Base-by-base conservation (phyloP, 73 alveolate species). In the Paramecium bursaria region DNA sequence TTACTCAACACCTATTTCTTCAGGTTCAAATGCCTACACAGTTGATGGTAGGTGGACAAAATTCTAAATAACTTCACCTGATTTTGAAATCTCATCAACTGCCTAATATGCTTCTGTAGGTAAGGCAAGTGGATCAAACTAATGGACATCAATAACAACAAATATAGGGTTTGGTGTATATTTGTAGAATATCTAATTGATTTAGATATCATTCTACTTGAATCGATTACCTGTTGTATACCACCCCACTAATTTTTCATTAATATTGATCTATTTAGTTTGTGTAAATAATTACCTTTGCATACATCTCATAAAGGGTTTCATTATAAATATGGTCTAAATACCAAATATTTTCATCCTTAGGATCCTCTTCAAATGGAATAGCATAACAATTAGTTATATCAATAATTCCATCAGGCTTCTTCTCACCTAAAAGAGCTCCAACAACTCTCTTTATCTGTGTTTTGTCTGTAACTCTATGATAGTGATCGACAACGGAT, bases 291-390 rank as follows among this genome's bases (percentile, higher is more conserved):
- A 46, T 75, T 15, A 90, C 96, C 92, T 97, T 96, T 82, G 94
- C 96, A 95, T 94, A 96, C 99, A 98, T 96, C 74, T 88, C 97
- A 75, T 90, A 96, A 99, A 98, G 97, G 51, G 92, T 75, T 75
- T 98, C 99, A 86, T 95, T 97, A 86, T 91, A 98, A 88, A 96
- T 95, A 88, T 97, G 99, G 86, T 98, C 99, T 23, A 98, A 88
- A 86, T 95, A 98, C 99, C 99, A 98, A 22, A 98, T 95, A 87
- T 95, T 92, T 25, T 97, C 95, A 74, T 98, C 99, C 50, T 95
- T 91, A 29, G 98, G 98, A 87, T 98, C 99, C 90, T 98, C 99
- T 61, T 98, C 99, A 82, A 98, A 98, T 11, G 99, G 99, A 14
- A 98, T 92, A 1, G 99, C 99, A 74, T 92, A 98, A 87, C 99